Base-by-base conservation (phyloP, 257 asterid species). In the Voacanga thouarsii region DNA sequence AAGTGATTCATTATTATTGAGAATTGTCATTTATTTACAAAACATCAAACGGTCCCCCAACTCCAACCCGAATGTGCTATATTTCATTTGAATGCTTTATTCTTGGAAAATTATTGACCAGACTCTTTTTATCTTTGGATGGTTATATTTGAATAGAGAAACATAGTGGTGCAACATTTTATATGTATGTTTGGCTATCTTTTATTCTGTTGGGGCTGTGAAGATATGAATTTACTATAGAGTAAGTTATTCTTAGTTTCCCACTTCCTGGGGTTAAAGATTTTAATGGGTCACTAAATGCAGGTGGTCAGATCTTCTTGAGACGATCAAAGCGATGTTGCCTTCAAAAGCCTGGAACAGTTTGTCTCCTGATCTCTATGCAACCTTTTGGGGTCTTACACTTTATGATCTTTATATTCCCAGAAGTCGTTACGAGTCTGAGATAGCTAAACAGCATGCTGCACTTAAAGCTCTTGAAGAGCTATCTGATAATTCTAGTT, bases 311-410 rank as follows among this genome's bases (percentile, higher is more conserved):
- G 88, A 87, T 85, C 96, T 96, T 84, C 97, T 96, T 66, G 96
- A 87, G 74, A 92, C 97, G 39, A 90, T 96, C 84, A 92, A 83
- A 86, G 88, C 95, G 77, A 92, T 96, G 98, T 85, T 96, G 83
- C 99, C 99, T 75, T 77, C 97, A 49, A 96, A 92, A 84, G 98
- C 99, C 71, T 96, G 99, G 99, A 96, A 96, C 85, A 96, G 99
- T 82, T 88, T 96, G 85, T 96, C 99, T 77, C 92, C 99, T 72
- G 99, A 96, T 85, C 87, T 96, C 57, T 96, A 93, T 84, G 97
- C 96, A 41, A 94, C 99, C 81, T 96, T 96, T 83, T 96, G 99
- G 99, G 98, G 99, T 88, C 98, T 96, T 82, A 89, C 97, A 23
- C 87, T 96, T 49, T 96, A 96, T 82, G 99, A 96, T 89, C 98